These are phyloP conservation scores for Pistacia integerrima DNA, from an alignment of 345 rosid species.

Conservation along the genomic window DNA sequence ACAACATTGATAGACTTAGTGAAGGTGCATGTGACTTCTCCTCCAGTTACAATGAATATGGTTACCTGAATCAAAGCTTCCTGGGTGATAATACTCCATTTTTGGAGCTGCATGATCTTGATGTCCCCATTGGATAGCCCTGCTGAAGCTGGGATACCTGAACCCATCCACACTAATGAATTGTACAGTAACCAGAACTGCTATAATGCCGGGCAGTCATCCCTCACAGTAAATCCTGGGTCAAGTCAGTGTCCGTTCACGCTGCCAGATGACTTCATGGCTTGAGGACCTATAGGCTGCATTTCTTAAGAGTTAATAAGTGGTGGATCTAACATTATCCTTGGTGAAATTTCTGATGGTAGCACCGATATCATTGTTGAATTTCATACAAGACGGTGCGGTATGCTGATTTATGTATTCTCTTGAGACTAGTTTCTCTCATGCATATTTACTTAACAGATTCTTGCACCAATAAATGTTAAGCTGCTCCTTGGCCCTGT, in stretches of 20 bases:
- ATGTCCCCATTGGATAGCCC: slow-evolving; percentile 22
- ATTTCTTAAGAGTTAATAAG: not conserved
- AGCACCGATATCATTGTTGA: not conserved
- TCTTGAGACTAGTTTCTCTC: not conserved
- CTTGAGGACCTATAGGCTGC: not conserved
- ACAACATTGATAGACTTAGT: not conserved
- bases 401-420: slow-evolving; percentile 8
- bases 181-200: not conserved
- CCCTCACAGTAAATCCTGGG: not conserved
- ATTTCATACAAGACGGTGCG: not conserved
- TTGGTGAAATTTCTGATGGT: not conserved
- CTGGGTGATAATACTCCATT: not conserved
- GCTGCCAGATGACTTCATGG: not conserved
- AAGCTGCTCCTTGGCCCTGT: not conserved
- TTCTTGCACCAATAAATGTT: not conserved
- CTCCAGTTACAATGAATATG: not conserved
- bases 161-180: not conserved
- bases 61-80: not conserved
- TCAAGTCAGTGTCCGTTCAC: not conserved
- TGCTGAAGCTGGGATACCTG: not conserved
- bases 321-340: not conserved
- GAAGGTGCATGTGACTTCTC: not conserved
- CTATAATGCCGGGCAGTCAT: not conserved
- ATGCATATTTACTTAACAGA: not conserved
- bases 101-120: slow-evolving; percentile 38